phyloP scores from a whole-genome alignment of 768 basidiomycete genomes.

The Ramaria sp. region DNA sequence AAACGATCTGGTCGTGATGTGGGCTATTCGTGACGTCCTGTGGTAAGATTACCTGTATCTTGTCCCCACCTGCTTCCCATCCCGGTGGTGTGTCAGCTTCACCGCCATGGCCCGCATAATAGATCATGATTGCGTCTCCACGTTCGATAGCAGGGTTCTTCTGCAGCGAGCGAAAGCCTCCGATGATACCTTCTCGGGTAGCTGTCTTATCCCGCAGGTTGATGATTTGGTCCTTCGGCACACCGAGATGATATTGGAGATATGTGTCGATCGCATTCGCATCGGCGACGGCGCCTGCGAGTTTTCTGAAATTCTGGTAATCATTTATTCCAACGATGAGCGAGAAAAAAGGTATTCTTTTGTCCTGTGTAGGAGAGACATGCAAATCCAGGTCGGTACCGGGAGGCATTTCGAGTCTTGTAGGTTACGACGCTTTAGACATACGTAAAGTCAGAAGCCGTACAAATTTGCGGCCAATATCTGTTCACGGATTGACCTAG shows the following conservation, averaged over 20 bases:
- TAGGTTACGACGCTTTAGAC: no score
- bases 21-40: slow-evolving; percentile 17
- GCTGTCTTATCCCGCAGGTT: slow-evolving; percentile 29
- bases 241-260: slow-evolving; percentile 20
- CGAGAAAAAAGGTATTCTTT: no score
- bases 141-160: slow-evolving; percentile 10
- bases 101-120: slow-evolving; percentile 37
- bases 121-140: slow-evolving; percentile 28
- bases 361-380: no score
- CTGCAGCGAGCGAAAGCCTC: slow-evolving; percentile 15
- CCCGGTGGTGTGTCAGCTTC: slow-evolving; percentile 21
- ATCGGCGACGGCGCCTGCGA: slow-evolving; percentile 29
- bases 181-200: slow-evolving; percentile 25
- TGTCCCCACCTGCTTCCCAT: slow-evolving; percentile 20
- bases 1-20: slow-evolving; percentile 8
- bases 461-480: no score
- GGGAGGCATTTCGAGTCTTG: no score
- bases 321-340: slow-evolving; percentile 35
- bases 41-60: slow-evolving; percentile 28
- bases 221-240: slow-evolving; percentile 24
- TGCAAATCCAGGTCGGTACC: no score
- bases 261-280: slow-evolving; percentile 28
- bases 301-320: slow-evolving; percentile 21
- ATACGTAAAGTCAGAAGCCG: no score
- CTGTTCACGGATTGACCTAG: no score